Evolutionary conservation across 1,284 basidiomycete species (phyloP), one percentile per base, ranked within the genome.

Genomic region (Trichosporon sp.): DNA sequence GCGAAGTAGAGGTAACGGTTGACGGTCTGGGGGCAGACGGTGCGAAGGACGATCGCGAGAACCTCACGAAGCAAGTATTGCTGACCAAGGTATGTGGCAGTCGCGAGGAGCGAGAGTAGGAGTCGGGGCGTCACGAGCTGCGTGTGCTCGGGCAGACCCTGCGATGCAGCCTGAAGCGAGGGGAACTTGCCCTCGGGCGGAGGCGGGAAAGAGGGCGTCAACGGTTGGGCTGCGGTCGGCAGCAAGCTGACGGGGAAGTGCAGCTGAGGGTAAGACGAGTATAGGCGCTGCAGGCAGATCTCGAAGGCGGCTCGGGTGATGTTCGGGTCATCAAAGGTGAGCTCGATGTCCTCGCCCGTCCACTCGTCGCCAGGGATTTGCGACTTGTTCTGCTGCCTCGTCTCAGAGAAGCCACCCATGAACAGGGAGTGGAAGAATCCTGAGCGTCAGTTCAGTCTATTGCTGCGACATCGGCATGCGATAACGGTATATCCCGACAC

Each of bases 391-490:
- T 46, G 63, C 6, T 68, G 54, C 59, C 76, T 73, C 43, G 73
- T 77, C 61, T 85, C 94, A 8, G 87, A 86, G 79, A 94, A 96
- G 1, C 92, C 93, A 4, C 90, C 88, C 4, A 90, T 91, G 83
- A 95, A 96, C 19, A 95, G 87, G 38, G 91, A 89, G 68, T 89
- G 88, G 84, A 95, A 96, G 87, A 93, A 96, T 11, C 89, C 92
- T 92, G 90, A 26, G 35, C 4, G 65, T 71, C 37, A 69, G 72
- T 40, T 10, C 12, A 10, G 40, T 5, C 26, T 21, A 32, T 40
- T 26, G 64, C 32, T 66, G n/a, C n/a, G 63, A 40, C 21, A 48
- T 7, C 46, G 31, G 31, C 21, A 66, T 65, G 48, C 68, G 38
- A 48, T 40, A 31, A 31, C 32, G 31, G 3, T n/a, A 38, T 46